Evolutionary conservation across 225 moss, liverwort and hornwort genomes (phyloP), one percentile per base, ranked within the genome.

Genomic region (Anthoceros angustus): DNA sequence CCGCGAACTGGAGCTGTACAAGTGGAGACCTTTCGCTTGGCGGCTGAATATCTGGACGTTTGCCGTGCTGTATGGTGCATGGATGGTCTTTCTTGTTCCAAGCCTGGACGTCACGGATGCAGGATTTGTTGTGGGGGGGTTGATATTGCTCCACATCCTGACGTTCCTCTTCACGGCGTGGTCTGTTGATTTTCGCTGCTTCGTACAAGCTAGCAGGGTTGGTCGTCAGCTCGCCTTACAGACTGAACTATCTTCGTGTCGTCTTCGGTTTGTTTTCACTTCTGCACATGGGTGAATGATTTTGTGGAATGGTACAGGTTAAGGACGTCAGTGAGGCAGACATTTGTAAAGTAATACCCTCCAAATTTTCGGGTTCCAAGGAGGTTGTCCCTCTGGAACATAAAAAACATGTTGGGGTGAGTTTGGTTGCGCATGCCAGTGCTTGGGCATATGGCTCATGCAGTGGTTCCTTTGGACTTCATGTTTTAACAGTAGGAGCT

Each of bases 131-230:
- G 74, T 98, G 39, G 82, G 73, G 62, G 83, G 77, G 48, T 55
- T 89, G 64, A 77, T 79, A 10, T 63, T 92, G 32, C 64, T 79
- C 25, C 95, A 98, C 67, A 73, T 86, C 67, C 75, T 98, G 63
- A 79, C 88, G 63, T 92, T 87, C 71, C 81, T 98, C 39, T 98
- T 89, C 71, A 92, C 95, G 66, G 81, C 82, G 9, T 98, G 95
- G 95, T 98, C 95, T 16, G 87, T 98, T 63, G 92, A 92, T 78
- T 98, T 98, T 67, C 88, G 88, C 9, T 98, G 95, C 80, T 83
- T 98, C 66, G 83, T 91, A 72, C 95, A 98, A 73, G 88, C 91
- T 50, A 73, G 24, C 63, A 87, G 86, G 92, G 92, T 88, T 65
- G 61, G 68, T 42, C 74, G 1, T 32, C 26, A 12, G 9, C 21